Conservation (phyloP, 371 early-diverging fungal species). For the Thermomucor indicae-seudaticae region DNA sequence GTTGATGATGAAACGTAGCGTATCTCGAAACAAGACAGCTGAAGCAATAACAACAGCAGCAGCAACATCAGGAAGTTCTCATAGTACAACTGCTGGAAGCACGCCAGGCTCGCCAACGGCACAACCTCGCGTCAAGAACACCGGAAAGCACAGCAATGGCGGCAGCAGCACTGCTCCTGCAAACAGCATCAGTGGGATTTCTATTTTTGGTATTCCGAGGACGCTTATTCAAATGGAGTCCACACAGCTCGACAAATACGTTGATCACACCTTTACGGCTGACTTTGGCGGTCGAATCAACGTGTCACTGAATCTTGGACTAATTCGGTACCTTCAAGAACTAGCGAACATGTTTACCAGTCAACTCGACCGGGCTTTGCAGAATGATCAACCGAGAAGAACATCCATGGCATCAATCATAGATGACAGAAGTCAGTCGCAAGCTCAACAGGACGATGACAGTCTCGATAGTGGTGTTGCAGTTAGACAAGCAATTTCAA, state of each 20-base stretch:
- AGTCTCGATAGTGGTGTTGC: conserved; percentile 10
- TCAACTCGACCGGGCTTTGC: conserved; percentile 30
- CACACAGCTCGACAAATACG: conserved; percentile 18
- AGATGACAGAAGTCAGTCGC: conserved; percentile 2
- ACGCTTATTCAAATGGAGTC: conserved; percentile 47
- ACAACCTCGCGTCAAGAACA: not conserved
- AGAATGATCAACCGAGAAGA: too few species aligned
- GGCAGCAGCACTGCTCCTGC: conserved; percentile 1
- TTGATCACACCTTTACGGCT: conserved; percentile 53
- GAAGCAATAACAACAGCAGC: not conserved
- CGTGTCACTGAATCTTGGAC: conserved; percentile 71
- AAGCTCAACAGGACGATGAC: conserved; percentile 2
- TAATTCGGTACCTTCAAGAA: conserved; percentile 68
- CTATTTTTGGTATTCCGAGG: conserved; percentile 60
- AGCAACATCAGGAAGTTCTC: not conserved
- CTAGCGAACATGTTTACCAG: conserved; percentile 39
- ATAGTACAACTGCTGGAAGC: too few species aligned
- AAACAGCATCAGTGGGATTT: conserved; percentile 39
- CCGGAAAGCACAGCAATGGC: not conserved
- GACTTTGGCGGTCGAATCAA: conserved; percentile 67
- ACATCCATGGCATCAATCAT: too few species aligned
- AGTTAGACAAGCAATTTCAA: not conserved
- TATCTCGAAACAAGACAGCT: not conserved
- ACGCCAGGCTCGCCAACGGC: not conserved
- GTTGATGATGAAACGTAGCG: conserved; percentile 19